Base-by-base conservation (phyloP, 75 land plant genomes). In the Cunninghamia lanceolata region DNA sequence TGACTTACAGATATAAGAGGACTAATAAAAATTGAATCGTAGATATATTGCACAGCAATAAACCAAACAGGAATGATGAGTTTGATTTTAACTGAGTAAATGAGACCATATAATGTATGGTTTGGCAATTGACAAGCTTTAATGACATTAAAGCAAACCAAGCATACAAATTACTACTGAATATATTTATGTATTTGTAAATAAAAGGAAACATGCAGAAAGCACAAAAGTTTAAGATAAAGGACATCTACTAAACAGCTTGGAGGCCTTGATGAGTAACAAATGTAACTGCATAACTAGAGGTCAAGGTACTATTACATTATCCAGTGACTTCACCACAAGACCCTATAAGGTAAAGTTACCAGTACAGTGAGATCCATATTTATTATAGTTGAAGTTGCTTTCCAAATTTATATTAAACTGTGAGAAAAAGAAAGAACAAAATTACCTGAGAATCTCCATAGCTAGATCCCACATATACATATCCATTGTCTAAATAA, bases 401-500 rank as follows among this genome's bases (percentile, higher is more conserved):
- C 13, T 14, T 73, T 73, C 30, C n/a, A 70, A n/a, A 70, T 28
- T 21, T 70, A 28, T 56, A 56, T 56, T 56, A 56, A 19, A 56
- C 56, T 17, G 28, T 6, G 28, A 63, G 68, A 63, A 28, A 63
- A 5, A 8, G 9, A 13, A 59, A 73, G 0, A 73, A 34, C 16
- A 9, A 83, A 63, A 83, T 77, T 32, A 98, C 99, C 94, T 98
- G 99, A 82, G 99, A 96, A 91, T 95, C 99, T 35, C 99, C 99
- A 91, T 94, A 98, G 89, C 94, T 97, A 82, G 99, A 95, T 75
- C 99, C 99, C 82, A 96, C 92, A 90, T 83, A 98, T 14, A 98
- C 97, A 90, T 94, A 91, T 30, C 94, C 99, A 93, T 97, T 98
- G 82, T 98, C 99, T 40, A 98, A 92, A 90, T 96, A 98, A 50